Conservation (phyloP, 768 basidiomycete species). For the Russula abietina region DNA sequence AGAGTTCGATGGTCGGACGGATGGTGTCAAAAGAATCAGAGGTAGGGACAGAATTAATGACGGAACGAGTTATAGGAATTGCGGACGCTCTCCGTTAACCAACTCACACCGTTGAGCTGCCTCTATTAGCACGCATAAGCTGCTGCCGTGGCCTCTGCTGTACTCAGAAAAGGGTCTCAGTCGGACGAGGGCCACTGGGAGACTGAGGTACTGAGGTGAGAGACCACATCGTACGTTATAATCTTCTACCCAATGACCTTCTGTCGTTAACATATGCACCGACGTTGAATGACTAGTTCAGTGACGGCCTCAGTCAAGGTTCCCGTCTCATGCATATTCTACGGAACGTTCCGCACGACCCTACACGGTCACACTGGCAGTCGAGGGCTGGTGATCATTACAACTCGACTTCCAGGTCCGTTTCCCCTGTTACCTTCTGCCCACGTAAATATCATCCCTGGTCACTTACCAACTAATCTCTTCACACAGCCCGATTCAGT, state of each 20-base stretch:
- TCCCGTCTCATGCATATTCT: conserved; percentile 87
- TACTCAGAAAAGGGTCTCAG: conserved; percentile 35
- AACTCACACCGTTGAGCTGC: too few species aligned
- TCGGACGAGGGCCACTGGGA: conserved; percentile 59
- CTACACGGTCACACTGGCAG: conserved; percentile 80
- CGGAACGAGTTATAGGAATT: too few species aligned
- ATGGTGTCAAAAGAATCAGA: conserved; percentile 54
- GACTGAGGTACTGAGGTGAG: conserved; percentile 92
- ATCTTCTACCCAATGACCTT: background rate
- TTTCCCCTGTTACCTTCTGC: background rate
- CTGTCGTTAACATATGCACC: background rate
- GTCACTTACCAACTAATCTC: background rate
- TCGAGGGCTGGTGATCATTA: conserved; percentile 89
- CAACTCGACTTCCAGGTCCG: conserved; percentile 82
- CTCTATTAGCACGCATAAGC: conserved; percentile 41
- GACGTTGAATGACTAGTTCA: conserved; percentile 54
- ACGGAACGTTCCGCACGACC: conserved; percentile 84
- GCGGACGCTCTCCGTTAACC: too few species aligned
- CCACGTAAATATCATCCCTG: fast-evolving
- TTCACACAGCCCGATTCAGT: conserved; percentile 60
- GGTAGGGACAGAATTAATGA: conserved; percentile 35
- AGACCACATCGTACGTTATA: conserved; percentile 70
- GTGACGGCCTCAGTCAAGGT: conserved; percentile 73
- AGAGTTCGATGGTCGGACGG: conserved; percentile 79
- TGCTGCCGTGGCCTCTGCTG: conserved; percentile 26